These are phyloP conservation scores for Corylus heterophylla DNA, from an alignment of 306 rosid genomes.

Conservation along the genomic window DNA sequence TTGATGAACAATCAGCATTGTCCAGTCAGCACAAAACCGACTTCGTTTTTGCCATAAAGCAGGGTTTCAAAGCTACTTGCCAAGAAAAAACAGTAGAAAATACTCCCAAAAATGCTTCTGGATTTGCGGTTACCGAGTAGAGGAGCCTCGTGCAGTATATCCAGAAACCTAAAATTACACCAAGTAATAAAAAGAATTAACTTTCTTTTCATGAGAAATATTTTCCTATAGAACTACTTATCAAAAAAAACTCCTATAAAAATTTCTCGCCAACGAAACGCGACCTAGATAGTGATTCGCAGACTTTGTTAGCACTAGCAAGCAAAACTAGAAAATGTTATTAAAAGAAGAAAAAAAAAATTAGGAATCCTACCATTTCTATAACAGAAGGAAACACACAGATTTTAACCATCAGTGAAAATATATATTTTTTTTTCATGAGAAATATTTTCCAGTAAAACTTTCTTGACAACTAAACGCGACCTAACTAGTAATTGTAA, in stretches of 20 bases:
- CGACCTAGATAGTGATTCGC: too few relatives aligned
- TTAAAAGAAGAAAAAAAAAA: too few relatives aligned
- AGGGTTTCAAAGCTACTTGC: slow-evolving; percentile 37
- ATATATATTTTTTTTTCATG: too few relatives aligned
- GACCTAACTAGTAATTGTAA: background rate
- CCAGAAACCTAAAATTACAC: slow-evolving; percentile 60
- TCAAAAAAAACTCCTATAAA: too few relatives aligned
- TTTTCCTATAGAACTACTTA: too few relatives aligned
- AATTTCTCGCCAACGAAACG: too few relatives aligned
- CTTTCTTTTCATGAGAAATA: background rate
- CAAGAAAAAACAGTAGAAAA: slow-evolving; percentile 72
- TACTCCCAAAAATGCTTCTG: slow-evolving; percentile 73
- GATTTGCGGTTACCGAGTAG: slow-evolving; percentile 87
- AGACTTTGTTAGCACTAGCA: too few relatives aligned
- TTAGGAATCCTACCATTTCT: too few relatives aligned
- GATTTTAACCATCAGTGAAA: background rate
- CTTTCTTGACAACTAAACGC: background rate
- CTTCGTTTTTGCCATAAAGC: background rate
- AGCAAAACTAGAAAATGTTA: too few relatives aligned
- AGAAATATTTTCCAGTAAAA: too few relatives aligned
- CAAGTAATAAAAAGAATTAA: background rate
- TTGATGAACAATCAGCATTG: slow-evolving; percentile 32
- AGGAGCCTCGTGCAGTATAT: slow-evolving; percentile 95
- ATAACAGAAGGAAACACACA: too few relatives aligned
- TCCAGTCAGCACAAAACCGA: background rate